Evolutionary conservation across 2,329 filamentous ascomycete species (phyloP).

Genomic region (Fusarium cyanostomum): DNA sequence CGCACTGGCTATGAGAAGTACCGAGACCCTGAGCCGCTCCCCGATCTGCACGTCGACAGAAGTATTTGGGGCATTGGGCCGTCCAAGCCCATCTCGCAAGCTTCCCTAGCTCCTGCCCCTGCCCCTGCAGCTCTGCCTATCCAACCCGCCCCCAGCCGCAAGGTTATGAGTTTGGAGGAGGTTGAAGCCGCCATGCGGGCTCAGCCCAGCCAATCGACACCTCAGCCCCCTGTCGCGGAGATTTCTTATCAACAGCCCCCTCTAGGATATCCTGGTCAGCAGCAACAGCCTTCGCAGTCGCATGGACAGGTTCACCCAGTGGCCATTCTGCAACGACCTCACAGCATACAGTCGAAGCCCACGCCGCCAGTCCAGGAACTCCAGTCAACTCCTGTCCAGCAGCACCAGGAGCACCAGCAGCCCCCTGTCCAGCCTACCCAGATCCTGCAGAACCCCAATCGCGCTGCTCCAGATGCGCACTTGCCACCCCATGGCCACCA

Average conservation of each 20-base stretch:
- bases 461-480: conserved; percentile 62
- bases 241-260: conserved; percentile 43
- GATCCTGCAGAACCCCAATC: conserved; percentile 82
- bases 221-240: conserved; percentile 43
- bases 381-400: conserved; percentile 44
- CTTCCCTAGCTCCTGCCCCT: conserved; percentile 45
- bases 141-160: conserved; percentile 60
- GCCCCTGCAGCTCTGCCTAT: conserved; percentile 29
- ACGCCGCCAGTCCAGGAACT: conserved; percentile 49
- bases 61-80: conserved; percentile 88
- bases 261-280: conserved; percentile 37
- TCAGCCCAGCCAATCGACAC: conserved; percentile 65
- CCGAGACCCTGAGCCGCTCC: conserved; percentile 81
- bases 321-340: conserved; percentile 65
- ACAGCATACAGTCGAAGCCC: conserved; percentile 54
- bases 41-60: conserved; percentile 90
- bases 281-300: conserved; percentile 47
- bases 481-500: conserved; percentile 50
- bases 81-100: conserved; percentile 51
- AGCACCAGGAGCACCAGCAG: conserved; percentile 51
- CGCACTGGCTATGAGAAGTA: conserved; percentile 94
- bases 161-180: conserved; percentile 95
- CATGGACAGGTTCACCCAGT: conserved; percentile 59
- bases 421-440: conserved; percentile 70
- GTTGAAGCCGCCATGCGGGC: conserved; percentile 92